Conservation (phyloP, 345 rosid species). For the Gossypium bickii region DNA sequence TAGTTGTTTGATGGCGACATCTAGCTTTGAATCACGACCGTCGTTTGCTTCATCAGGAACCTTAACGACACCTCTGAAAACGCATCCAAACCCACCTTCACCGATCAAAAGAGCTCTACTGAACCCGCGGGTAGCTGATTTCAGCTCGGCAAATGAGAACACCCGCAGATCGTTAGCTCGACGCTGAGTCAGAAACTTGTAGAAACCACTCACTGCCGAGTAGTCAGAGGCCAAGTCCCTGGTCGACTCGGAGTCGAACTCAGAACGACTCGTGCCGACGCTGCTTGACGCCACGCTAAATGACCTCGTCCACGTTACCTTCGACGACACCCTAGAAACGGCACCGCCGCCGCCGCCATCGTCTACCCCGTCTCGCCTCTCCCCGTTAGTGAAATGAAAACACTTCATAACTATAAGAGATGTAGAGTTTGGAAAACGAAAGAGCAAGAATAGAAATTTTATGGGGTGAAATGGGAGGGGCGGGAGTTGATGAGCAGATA, state of each 20-base stretch:
- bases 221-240: constrained; percentile 55
- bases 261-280: constrained; percentile 63
- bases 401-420: constrained; percentile 58
- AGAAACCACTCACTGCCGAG: constrained; percentile 39
- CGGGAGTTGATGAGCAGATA: background rate
- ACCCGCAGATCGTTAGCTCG: constrained; percentile 73
- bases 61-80: constrained; percentile 62
- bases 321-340: constrained; percentile 52
- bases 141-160: constrained; percentile 72
- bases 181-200: constrained; percentile 52
- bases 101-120: constrained; percentile 72
- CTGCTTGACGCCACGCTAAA: constrained; percentile 79
- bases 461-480: background rate
- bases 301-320: constrained; percentile 84
- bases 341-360: constrained; percentile 21
- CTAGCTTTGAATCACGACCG: constrained; percentile 41
- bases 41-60: constrained; percentile 26
- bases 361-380: constrained; percentile 37
- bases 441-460: background rate
- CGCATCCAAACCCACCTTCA: constrained; percentile 97
- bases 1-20: constrained; percentile 84
- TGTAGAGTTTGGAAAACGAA: background rate
- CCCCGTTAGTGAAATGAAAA: constrained; percentile 86
- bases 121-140: constrained; percentile 78
- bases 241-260: constrained; percentile 70